Evolutionary conservation across 495 filamentous ascomycete genomes (phyloP), one percentile per base, ranked within the genome.

Genomic region (Neurospora sp.): DNA sequence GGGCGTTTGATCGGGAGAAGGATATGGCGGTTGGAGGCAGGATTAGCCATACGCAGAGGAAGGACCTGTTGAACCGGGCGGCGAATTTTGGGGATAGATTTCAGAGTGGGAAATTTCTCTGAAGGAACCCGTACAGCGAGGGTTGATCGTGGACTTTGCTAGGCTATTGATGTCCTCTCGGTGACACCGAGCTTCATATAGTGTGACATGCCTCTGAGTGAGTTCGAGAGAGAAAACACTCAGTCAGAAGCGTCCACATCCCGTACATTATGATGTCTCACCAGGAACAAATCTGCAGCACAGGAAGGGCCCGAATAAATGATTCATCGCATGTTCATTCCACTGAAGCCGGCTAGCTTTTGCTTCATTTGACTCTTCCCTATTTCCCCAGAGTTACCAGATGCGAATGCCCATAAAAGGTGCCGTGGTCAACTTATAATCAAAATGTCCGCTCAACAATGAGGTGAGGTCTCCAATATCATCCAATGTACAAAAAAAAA

Each of bases 1-100:
- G 96, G 74, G 91, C 89, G 10, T 99, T 98, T 84, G 94, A 98
- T 83, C 86, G 88, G 66, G 94, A 99, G 83, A 99, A 98, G 85
- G 96, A 99, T 82, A 96, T 99, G 86, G 91, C 88, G 69, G 84
- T 91, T 11, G 90, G 91, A 12, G 88, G 89, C 4, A 90, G 88
- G 79, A 88, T 98, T 48, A 90, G 90, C n/a, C 82, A 90, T 77
- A 82, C 88, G 23, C 89, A 97, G 85, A 90, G 90, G 75, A 90
- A 86, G 74, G 92, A 98, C 78, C 83, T 99, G 87, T 75, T 98
- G 69, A 91, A 89, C 66, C 89, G 89, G 76, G 93, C 95, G 11
- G 88, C 90, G 42, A 91, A 93, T 77, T 98, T 97, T 85, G 90
- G 90, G 14, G 91, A 89, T 16, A 84, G 94, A 62, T 99, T 99